Evolutionary conservation across 768 basidiomycete species (phyloP).

Genomic region (Inosperma sp.): DNA sequence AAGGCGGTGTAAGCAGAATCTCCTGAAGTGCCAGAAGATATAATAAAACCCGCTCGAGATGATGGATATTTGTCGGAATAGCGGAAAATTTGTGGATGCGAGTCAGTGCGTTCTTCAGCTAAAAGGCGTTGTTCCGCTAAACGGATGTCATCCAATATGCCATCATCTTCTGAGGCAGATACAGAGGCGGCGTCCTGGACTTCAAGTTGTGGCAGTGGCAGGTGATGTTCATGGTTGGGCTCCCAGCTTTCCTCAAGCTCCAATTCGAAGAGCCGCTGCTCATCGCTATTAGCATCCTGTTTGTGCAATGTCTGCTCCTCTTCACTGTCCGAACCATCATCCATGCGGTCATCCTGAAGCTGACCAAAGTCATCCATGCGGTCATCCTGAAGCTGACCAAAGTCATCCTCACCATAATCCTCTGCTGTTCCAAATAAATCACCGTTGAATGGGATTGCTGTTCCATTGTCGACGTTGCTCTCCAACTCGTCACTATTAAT

Average conservation of each 20-base stretch:
- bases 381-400: background rate
- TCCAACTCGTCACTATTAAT: background rate
- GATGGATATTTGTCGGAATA: background rate
- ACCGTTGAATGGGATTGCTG: background rate
- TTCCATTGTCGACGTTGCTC: background rate
- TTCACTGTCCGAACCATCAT: background rate
- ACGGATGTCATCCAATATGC: background rate
- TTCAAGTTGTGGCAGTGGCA: background rate
- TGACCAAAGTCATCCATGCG: background rate
- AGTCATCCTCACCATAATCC: background rate
- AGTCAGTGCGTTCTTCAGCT: background rate
- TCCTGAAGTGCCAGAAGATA: background rate
- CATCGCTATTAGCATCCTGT: background rate
- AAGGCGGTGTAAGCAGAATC: background rate
- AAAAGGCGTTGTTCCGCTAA: background rate
- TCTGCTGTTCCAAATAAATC: background rate
- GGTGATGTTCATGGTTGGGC: background rate
- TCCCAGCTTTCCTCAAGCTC: conserved; percentile 1
- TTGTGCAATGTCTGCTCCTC: background rate
- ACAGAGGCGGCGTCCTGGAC: background rate
- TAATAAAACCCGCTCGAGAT: conserved; percentile 1
- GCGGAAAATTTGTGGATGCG: background rate
- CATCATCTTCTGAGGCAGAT: background rate
- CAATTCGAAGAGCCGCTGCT: background rate
- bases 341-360: background rate